phyloP scores from a whole-genome alignment of 1,139 yeast genomes.

The Protomyces macrosporus region DNA sequence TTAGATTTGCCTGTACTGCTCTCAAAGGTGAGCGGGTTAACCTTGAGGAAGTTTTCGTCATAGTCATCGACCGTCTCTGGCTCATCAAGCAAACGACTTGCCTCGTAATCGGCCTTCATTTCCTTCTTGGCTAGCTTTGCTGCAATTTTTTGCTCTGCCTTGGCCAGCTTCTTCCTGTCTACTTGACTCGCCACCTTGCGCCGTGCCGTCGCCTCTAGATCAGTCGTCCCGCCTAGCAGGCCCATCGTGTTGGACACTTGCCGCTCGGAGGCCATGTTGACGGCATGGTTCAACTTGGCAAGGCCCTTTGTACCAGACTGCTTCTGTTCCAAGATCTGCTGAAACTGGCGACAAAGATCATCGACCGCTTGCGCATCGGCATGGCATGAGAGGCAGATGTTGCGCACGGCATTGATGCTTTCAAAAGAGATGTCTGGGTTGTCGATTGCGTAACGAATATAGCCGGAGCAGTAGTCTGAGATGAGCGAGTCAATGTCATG shows the following conservation, averaged over 20 bases:
- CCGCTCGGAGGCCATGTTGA: constrained; percentile 22
- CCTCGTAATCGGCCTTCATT: constrained; percentile 64
- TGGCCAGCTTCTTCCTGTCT: constrained; percentile 91
- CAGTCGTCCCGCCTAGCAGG: constrained; percentile 66
- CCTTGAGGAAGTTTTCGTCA: constrained; percentile 89
- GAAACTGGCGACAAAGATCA: constrained; percentile 8
- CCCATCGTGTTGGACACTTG: constrained; percentile 25
- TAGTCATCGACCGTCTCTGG: constrained; percentile 56
- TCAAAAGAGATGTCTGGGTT: constrained; percentile 15
- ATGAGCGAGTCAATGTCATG: constrained; percentile 14
- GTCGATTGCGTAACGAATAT: constrained; percentile 16
- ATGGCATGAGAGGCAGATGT: constrained; percentile 21
- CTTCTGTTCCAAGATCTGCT: background rate
- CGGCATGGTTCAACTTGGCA: constrained; percentile 22
- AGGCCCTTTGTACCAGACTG: constrained; percentile 17
- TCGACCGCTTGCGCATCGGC: constrained; percentile 8
- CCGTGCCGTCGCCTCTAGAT: constrained; percentile 79
- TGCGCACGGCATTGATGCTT: constrained; percentile 9
- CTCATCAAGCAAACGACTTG: constrained; percentile 74
- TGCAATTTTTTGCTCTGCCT: constrained; percentile 95
- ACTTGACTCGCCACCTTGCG: constrained; percentile 89
- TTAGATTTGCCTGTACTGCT: constrained; percentile 77
- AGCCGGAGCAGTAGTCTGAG: constrained; percentile 16
- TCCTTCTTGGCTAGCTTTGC: constrained; percentile 94
- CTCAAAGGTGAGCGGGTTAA: constrained; percentile 89